phyloP scores from a whole-genome alignment of 2,329 filamentous ascomycete species.

The Chaetoscypha palmicola region DNA sequence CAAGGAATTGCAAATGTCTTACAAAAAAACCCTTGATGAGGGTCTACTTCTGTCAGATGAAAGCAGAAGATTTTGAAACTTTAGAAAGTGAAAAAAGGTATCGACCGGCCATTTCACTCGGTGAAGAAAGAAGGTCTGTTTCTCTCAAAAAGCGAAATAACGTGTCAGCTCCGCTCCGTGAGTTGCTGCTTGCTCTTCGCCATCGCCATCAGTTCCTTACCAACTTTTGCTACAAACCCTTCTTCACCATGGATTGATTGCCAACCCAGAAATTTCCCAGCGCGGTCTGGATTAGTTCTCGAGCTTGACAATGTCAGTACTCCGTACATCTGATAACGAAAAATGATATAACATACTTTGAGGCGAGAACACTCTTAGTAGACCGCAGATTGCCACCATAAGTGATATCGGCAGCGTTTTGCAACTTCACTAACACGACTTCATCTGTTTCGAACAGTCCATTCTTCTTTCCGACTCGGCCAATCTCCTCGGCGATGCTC shows the following conservation, averaged over 20 bases:
- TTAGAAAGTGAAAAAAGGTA: too few species aligned
- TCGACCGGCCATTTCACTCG: too few species aligned
- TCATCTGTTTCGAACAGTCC: slow-evolving; percentile 29
- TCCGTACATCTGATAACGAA: not conserved
- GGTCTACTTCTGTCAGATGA: too few species aligned
- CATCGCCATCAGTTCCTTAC: slow-evolving; percentile 22
- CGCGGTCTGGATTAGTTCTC: slow-evolving; percentile 18
- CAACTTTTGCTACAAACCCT: slow-evolving; percentile 17
- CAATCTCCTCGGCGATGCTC: slow-evolving; percentile 33
- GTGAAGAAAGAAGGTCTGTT: too few species aligned
- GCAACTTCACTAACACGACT: slow-evolving; percentile 26
- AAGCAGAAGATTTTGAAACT: too few species aligned
- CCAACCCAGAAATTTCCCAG: slow-evolving; percentile 17
- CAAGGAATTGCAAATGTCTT: too few species aligned
- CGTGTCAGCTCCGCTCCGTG: too few species aligned
- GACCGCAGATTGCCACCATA: slow-evolving; percentile 19
- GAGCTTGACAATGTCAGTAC: slow-evolving; percentile 7
- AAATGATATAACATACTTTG: slow-evolving; percentile 19
- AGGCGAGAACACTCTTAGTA: slow-evolving; percentile 33
- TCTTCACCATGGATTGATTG: slow-evolving; percentile 13
- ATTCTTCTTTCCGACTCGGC: slow-evolving; percentile 28
- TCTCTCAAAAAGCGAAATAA: too few species aligned
- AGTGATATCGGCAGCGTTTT: slow-evolving; percentile 27
- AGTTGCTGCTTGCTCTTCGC: slow-evolving; percentile 4
- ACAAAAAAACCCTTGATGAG: too few species aligned